Conservation (phyloP, 495 filamentous ascomycete genomes). For the Cercophora samala region DNA sequence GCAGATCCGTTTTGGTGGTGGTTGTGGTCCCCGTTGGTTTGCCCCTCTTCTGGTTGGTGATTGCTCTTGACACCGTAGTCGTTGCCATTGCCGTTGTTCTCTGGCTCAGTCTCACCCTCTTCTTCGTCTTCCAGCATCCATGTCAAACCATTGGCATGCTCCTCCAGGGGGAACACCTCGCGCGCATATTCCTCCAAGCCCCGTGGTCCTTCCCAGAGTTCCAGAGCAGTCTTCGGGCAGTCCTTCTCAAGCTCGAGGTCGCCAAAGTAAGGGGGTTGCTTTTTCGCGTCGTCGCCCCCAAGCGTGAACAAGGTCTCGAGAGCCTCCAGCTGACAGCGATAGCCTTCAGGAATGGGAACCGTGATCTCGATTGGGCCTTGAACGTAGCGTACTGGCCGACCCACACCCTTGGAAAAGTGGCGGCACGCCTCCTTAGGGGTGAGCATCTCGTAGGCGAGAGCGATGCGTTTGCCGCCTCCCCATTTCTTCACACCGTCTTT, state of each 20-base stretch:
- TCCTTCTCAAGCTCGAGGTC: slow-evolving; percentile 51
- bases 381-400: slow-evolving; percentile 72
- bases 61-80: slow-evolving; percentile 17
- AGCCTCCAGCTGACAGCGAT: slow-evolving; percentile 81
- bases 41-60: slow-evolving; percentile 1
- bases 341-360: slow-evolving; percentile 82
- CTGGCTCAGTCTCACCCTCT: slow-evolving; percentile 20
- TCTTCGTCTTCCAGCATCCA: slow-evolving; percentile 69
- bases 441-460: slow-evolving; percentile 87
- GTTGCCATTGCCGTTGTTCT: slow-evolving; percentile 19
- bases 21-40: slow-evolving; percentile 16
- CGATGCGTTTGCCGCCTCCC: slow-evolving; percentile 88
- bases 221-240: slow-evolving; percentile 67
- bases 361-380: slow-evolving; percentile 76
- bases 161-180: slow-evolving; percentile 92
- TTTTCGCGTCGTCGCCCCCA: slow-evolving; percentile 51
- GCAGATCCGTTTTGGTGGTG: slow-evolving; percentile 18
- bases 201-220: slow-evolving; percentile 86
- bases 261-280: slow-evolving; percentile 56
- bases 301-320: slow-evolving; percentile 61
- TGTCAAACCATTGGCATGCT: slow-evolving; percentile 83
- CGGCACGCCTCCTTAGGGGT: slow-evolving; percentile 78
- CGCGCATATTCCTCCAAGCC: slow-evolving; percentile 94
- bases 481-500: slow-evolving; percentile 88
- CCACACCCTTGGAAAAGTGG: slow-evolving; percentile 73